Evolutionary conservation across 2,329 filamentous ascomycete species (phyloP).

Genomic region (Claviceps sorghi): DNA sequence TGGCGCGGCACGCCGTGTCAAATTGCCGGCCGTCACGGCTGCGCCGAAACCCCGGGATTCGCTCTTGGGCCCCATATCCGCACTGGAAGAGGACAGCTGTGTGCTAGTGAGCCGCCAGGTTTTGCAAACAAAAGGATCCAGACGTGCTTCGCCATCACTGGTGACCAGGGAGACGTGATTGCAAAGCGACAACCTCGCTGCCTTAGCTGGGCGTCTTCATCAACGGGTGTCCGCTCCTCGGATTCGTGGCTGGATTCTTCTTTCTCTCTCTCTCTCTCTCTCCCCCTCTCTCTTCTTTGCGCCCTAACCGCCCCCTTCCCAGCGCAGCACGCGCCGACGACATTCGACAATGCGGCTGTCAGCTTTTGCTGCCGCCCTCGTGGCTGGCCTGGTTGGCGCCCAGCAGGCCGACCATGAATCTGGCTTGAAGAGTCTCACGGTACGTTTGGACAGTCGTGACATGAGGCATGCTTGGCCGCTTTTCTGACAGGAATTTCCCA

Average conservation of each 20-base stretch:
- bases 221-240: constrained; percentile 2
- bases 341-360: constrained; percentile 30
- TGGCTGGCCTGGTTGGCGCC: constrained; percentile 36
- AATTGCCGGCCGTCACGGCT: constrained; percentile 1
- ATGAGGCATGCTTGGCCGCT: background rate
- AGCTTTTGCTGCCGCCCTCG: constrained; percentile 31
- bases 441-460: constrained; percentile 15
- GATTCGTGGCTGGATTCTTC: background rate
- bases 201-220: constrained; percentile 4
- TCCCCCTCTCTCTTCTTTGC: background rate
- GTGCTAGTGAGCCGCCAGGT: constrained; percentile 4
- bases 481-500: constrained; percentile 6
- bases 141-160: background rate
- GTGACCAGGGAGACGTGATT: background rate
- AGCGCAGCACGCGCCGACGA: background rate
- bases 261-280: too few species aligned
- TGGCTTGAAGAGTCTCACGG: constrained; percentile 39
- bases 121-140: background rate
- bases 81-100: constrained; percentile 13
- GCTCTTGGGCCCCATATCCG: background rate
- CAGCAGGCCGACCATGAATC: constrained; percentile 32
- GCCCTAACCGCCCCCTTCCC: background rate
- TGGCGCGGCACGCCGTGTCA: background rate
- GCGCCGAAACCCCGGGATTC: constrained; percentile 11
- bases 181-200: constrained; percentile 3